These are phyloP conservation scores for Teratosphaeria destructans DNA, from an alignment of 2,329 filamentous ascomycete genomes.

Conservation along the genomic window DNA sequence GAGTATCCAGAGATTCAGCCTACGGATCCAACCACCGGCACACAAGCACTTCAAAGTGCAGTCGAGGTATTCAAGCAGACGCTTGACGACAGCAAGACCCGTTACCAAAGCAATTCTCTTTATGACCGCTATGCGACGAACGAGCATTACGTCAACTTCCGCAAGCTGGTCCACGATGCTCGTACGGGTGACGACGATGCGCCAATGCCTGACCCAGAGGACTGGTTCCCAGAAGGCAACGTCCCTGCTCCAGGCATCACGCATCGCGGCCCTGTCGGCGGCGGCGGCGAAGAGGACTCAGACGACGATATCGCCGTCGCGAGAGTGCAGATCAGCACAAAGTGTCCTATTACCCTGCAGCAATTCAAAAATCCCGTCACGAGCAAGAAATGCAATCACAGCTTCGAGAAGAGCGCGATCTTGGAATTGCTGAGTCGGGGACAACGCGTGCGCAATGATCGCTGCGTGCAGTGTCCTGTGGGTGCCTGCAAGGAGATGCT, in stretches of 20 bases:
- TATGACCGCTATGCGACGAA: conserved; percentile 45
- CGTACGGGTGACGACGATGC: conserved; percentile 43
- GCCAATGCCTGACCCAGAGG: conserved; percentile 42
- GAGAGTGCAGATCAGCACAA: conserved; percentile 52
- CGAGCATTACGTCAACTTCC: conserved; percentile 52
- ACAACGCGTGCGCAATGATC: conserved; percentile 9
- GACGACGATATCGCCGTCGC: conserved; percentile 62
- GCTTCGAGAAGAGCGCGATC: conserved; percentile 58
- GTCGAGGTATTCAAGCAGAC: conserved; percentile 28
- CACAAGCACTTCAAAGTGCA: conserved; percentile 24
- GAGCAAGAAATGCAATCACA: conserved; percentile 58
- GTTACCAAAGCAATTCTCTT: conserved; percentile 31
- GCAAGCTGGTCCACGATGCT: conserved; percentile 51
- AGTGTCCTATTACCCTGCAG: conserved; percentile 58
- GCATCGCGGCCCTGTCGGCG: conserved; percentile 16
- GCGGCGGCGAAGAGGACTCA: conserved; percentile 35
- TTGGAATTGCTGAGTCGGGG: conserved; percentile 38
- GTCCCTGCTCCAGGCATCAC: conserved; percentile 33
- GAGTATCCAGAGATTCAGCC: conserved; percentile 31
- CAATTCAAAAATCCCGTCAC: conserved; percentile 57
- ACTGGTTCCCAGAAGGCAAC: conserved; percentile 51
- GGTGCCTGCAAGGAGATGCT: conserved; percentile 52
- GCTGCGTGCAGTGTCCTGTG: conserved; percentile 50
- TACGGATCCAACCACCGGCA: conserved; percentile 28
- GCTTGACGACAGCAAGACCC: conserved; percentile 32